phyloP scores from a whole-genome alignment of 2,329 filamentous ascomycete species.

The Cladosporium sp. region DNA sequence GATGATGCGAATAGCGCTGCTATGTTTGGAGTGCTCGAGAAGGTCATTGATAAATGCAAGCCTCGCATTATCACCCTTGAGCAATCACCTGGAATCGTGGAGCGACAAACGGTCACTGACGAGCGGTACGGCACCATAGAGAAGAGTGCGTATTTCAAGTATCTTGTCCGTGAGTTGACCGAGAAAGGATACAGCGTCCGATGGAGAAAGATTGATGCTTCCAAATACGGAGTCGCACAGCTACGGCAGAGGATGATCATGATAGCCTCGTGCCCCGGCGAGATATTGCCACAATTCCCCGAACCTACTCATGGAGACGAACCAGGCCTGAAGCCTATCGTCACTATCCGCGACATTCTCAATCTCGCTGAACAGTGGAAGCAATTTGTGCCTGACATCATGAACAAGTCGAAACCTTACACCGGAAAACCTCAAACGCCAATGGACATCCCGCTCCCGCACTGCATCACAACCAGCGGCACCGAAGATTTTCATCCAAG shows the following conservation, averaged over 20 bases:
- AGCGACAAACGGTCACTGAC: too few species aligned
- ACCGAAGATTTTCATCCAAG: slow-evolving; percentile 61
- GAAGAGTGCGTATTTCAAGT: slow-evolving; percentile 45
- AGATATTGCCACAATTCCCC: slow-evolving; percentile 62
- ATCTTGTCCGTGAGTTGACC: slow-evolving; percentile 59
- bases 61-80: slow-evolving; percentile 72
- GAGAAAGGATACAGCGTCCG: slow-evolving; percentile 60
- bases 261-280: slow-evolving; percentile 58
- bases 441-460: slow-evolving; percentile 34
- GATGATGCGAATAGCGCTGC: slow-evolving; percentile 39
- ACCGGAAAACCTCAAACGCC: too few species aligned
- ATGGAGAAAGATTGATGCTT: slow-evolving; percentile 55
- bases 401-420: slow-evolving; percentile 2
- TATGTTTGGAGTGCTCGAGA: slow-evolving; percentile 24
- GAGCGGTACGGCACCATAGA: slow-evolving; percentile 18
- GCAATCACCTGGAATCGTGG: slow-evolving; percentile 64
- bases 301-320: slow-evolving; percentile 24
- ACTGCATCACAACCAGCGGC: slow-evolving; percentile 57
- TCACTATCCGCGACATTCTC: slow-evolving; percentile 41
- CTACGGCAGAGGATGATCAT: slow-evolving; percentile 44
- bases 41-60: slow-evolving; percentile 51
- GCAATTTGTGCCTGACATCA: neutral
- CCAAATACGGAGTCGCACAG: slow-evolving; percentile 47
- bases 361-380: neutral
- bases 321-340: slow-evolving; percentile 27